These are phyloP conservation scores for Aegilops longissima DNA, from an alignment of 176 grass and related monocot genomes.

Conservation along the genomic window DNA sequence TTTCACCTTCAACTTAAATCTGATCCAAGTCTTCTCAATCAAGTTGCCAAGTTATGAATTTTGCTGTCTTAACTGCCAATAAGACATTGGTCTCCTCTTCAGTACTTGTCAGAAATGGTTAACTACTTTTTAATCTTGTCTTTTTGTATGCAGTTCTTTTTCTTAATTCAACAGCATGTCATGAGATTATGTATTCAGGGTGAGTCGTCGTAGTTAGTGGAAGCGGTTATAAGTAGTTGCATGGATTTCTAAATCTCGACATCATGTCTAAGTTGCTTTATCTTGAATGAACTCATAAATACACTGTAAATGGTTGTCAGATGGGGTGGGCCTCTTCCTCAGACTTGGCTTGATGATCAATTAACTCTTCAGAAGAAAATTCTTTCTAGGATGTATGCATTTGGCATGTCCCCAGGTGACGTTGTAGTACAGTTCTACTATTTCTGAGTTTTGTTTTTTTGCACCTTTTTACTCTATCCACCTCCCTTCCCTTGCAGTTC, in stretches of 20 bases:
- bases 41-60: slow-evolving; percentile 22
- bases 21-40: not conserved
- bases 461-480: not conserved
- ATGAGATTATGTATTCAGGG: not conserved
- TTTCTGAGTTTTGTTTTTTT: not conserved
- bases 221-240: not conserved
- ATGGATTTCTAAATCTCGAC: not conserved
- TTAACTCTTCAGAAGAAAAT: slow-evolving; percentile 79
- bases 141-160: not conserved
- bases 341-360: slow-evolving; percentile 75
- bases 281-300: not conserved
- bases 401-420: slow-evolving; percentile 70
- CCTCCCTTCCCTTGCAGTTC: slow-evolving; percentile 55
- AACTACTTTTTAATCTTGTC: not conserved
- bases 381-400: slow-evolving; percentile 66
- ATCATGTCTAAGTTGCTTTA: not conserved
- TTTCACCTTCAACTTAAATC: not conserved
- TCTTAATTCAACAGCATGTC: not conserved
- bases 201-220: not conserved
- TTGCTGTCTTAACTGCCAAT: slow-evolving; percentile 1
- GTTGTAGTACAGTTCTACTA: not conserved
- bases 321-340: slow-evolving; percentile 76
- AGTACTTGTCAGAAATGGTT: not conserved
- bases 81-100: not conserved
- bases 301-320: slow-evolving; percentile 29